Conservation (phyloP, 305 asterid genomes). For the Solanum hybrid region DNA sequence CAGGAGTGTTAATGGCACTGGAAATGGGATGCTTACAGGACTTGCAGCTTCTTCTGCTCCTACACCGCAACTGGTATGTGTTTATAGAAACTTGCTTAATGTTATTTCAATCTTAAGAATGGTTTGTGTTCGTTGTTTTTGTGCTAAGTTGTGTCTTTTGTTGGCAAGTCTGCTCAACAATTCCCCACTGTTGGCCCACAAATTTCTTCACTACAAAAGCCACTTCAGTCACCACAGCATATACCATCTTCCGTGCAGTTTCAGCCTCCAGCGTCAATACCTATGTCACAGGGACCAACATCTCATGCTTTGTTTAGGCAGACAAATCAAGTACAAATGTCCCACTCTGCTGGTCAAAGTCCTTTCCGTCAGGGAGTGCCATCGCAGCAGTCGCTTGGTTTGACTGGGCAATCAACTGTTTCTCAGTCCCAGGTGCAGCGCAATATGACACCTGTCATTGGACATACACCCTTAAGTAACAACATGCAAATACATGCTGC, state of each 20-base stretch:
- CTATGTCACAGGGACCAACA: constrained; percentile 38
- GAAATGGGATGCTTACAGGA: constrained; percentile 34
- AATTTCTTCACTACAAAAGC: constrained; percentile 47
- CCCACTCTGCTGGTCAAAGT: constrained; percentile 35
- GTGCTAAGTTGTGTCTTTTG: not conserved
- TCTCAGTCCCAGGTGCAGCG: constrained; percentile 52
- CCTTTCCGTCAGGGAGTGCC: constrained; percentile 42
- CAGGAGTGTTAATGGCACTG: constrained; percentile 31
- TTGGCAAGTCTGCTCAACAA: constrained; percentile 1
- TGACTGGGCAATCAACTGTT: constrained; percentile 37
- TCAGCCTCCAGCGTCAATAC: constrained; percentile 31
- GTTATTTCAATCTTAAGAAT: not conserved
- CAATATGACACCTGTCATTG: constrained; percentile 31
- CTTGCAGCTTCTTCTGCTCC: constrained; percentile 40
- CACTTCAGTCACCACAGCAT: constrained; percentile 45
- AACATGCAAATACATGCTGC: constrained; percentile 3
- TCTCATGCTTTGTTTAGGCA: constrained; percentile 44
- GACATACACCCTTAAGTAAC: constrained; percentile 33
- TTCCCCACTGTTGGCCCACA: constrained; percentile 22
- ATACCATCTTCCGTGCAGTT: constrained; percentile 40
- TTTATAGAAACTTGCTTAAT: not conserved
- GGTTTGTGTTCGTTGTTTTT: not conserved
- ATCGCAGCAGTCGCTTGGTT: constrained; percentile 39
- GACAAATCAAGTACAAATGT: constrained; percentile 43
- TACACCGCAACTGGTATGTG: constrained; percentile 29